phyloP scores from a whole-genome alignment of 2,329 filamentous ascomycete genomes.

The Magnaporthiopsis incrustans region DNA sequence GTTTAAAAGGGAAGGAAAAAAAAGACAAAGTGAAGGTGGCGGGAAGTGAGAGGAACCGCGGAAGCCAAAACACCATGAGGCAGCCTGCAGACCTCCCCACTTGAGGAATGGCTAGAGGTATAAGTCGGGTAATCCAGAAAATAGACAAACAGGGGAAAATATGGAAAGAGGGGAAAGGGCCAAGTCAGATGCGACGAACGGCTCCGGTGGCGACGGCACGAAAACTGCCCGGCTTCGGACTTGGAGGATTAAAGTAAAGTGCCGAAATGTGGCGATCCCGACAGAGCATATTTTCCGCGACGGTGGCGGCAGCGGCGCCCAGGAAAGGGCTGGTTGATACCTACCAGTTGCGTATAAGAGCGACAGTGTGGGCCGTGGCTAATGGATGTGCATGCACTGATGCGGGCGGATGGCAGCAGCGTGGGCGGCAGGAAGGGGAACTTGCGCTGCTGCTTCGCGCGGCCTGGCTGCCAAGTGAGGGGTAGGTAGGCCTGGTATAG shows the following conservation, averaged over 20 bases:
- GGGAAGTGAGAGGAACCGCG: neutral
- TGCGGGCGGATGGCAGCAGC: neutral
- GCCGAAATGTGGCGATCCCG: neutral
- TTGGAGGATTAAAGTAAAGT: neutral
- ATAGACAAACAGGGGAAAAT: neutral
- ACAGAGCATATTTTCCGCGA: neutral
- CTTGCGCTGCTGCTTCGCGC: neutral
- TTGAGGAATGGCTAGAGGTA: neutral
- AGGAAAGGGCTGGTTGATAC: neutral
- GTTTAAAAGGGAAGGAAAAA: neutral
- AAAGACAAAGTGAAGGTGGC: neutral
- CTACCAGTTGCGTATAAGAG: neutral
- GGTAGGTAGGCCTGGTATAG: neutral
- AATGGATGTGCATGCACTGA: neutral
- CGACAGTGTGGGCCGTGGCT: neutral
- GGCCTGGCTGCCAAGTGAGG: neutral
- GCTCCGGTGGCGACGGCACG: neutral
- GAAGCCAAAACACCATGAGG: neutral
- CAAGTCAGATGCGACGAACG: neutral
- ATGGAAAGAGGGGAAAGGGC: too few relatives aligned
- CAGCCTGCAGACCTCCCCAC: neutral
- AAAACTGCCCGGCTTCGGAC: neutral
- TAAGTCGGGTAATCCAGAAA: neutral
- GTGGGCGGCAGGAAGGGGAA: neutral
- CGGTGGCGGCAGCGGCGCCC: neutral